phyloP scores from a whole-genome alignment of 2,329 filamentous ascomycete genomes.

The Canariomyces notabilis region DNA sequence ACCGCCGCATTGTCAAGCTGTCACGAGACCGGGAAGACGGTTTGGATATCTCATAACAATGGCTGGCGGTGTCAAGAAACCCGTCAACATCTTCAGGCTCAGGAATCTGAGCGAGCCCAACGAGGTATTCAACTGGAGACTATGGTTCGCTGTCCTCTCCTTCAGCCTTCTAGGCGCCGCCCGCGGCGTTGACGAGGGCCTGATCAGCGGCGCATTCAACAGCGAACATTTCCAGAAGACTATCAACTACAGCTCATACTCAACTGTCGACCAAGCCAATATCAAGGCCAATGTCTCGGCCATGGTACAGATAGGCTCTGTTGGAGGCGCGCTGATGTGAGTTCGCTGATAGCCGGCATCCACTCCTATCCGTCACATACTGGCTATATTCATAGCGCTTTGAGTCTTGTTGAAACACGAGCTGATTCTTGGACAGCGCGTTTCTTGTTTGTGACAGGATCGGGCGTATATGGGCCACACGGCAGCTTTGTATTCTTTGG shows the following conservation, averaged over 20 bases:
- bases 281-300: conserved; percentile 72
- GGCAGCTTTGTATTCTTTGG: conserved; percentile 53
- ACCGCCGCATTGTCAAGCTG: not conserved
- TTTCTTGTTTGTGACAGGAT: conserved; percentile 56
- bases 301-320: conserved; percentile 77
- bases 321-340: conserved; percentile 53
- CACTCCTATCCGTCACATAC: not conserved
- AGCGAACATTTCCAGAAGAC: conserved; percentile 57
- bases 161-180: conserved; percentile 74
- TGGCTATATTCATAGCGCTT: not conserved
- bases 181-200: conserved; percentile 73
- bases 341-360: conserved; percentile 8
- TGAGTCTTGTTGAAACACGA: conserved; percentile 1
- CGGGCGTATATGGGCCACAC: conserved; percentile 59
- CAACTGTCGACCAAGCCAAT: conserved; percentile 52
- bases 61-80: conserved; percentile 50
- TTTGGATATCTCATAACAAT: conserved; percentile 30
- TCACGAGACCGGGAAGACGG: not conserved
- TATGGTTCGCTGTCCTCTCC: conserved; percentile 71
- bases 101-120: conserved; percentile 61
- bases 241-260: conserved; percentile 54
- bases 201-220: conserved; percentile 68
- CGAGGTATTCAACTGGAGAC: conserved; percentile 69
- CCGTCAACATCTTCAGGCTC: conserved; percentile 59
- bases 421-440: conserved; percentile 36